Conservation (phyloP, 2,329 filamentous ascomycete species). For the Sarocladiaceae sp. region DNA sequence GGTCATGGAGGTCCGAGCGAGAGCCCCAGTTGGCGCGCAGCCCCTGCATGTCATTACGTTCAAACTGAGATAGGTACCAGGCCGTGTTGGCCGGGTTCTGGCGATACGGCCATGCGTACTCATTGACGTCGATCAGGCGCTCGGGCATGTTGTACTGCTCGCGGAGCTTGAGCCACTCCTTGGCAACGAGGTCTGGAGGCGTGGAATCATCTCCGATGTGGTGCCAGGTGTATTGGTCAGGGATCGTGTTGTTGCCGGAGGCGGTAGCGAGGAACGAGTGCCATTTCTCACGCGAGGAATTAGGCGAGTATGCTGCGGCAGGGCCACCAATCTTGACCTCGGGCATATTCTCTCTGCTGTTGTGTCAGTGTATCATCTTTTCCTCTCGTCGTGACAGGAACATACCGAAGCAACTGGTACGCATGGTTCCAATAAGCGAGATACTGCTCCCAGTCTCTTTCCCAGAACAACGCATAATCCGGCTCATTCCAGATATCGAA, state of each 20-base stretch:
- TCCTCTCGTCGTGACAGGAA: not conserved
- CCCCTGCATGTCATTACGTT: slow-evolving; percentile 9
- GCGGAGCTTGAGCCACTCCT: not conserved
- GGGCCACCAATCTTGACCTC: not conserved
- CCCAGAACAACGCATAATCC: not conserved
- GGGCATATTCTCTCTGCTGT: not conserved
- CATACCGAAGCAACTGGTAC: not conserved
- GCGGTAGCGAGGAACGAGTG: not conserved
- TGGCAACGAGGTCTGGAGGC: not conserved
- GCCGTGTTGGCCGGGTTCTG: slow-evolving; percentile 3
- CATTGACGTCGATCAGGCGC: slow-evolving; percentile 10
- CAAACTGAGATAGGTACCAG: slow-evolving; percentile 3
- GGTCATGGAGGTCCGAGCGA: slow-evolving; percentile 6
- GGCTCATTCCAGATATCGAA: slow-evolving; percentile 2
- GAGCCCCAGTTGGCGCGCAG: slow-evolving; percentile 9
- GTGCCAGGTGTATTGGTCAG: not conserved
- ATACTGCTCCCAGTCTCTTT: not conserved
- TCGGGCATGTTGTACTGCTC: not conserved
- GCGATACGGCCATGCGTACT: slow-evolving; percentile 6
- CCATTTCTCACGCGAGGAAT: not conserved
- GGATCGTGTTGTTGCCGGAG: not conserved
- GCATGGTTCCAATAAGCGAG: not conserved
- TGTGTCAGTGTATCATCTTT: not conserved
- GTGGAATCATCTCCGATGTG: not conserved
- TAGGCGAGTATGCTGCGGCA: not conserved